phyloP scores from a whole-genome alignment of 371 early-diverging fungal species.

The Umbelopsis sp. region DNA sequence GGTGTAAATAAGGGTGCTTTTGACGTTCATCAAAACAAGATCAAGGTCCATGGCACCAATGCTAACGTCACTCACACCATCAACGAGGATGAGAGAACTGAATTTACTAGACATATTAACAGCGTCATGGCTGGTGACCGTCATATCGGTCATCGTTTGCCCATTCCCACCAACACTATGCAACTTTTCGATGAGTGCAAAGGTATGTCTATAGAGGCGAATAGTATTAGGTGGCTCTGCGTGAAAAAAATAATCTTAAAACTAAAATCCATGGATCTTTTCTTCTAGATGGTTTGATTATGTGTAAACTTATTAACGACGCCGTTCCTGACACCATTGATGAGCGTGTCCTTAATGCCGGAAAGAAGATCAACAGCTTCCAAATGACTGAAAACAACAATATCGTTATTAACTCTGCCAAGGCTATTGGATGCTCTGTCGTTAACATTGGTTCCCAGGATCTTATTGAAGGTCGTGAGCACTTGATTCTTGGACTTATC shows the following conservation, averaged over 20 bases:
- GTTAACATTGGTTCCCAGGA: slow-evolving; percentile 97
- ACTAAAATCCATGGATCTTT: not conserved
- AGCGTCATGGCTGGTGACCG: slow-evolving; percentile 78
- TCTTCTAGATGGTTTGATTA: slow-evolving; percentile 83
- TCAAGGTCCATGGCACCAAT: slow-evolving; percentile 84
- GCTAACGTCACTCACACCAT: slow-evolving; percentile 92
- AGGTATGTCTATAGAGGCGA: slow-evolving; percentile 36
- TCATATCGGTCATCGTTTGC: slow-evolving; percentile 83
- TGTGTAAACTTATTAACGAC: slow-evolving; percentile 96
- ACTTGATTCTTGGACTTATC: slow-evolving; percentile 92
- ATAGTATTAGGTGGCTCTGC: not conserved
- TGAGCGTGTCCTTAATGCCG: slow-evolving; percentile 92
- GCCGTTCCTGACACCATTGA: slow-evolving; percentile 96
- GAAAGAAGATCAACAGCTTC: slow-evolving; percentile 83
- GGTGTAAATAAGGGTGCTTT: slow-evolving; percentile 62
- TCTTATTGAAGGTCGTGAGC: slow-evolving; percentile 92
- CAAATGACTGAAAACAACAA: slow-evolving; percentile 98
- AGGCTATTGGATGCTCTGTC: slow-evolving; percentile 95
- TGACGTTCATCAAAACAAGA: slow-evolving; percentile 75
- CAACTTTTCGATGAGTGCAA: slow-evolving; percentile 93
- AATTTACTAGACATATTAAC: slow-evolving; percentile 95
- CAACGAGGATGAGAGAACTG: slow-evolving; percentile 96
- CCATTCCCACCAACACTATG: slow-evolving; percentile 92
- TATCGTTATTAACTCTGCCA: slow-evolving; percentile 96
- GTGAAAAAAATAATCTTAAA: not conserved